phyloP scores from a whole-genome alignment of 2,329 filamentous ascomycete genomes.

The Aureobasidium sp. region DNA sequence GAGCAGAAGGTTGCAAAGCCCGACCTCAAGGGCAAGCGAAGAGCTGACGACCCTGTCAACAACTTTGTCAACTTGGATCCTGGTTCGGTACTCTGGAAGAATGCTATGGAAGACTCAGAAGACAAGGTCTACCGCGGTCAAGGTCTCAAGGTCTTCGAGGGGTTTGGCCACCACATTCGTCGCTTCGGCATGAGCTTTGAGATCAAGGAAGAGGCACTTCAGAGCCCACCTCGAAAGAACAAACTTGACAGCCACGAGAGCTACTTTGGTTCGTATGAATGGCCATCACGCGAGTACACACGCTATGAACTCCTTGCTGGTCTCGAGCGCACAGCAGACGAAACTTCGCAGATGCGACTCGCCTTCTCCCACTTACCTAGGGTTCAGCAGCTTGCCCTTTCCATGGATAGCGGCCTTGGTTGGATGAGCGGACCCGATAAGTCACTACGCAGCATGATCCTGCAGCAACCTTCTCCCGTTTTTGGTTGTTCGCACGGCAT shows the following conservation, averaged over 20 bases:
- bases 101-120: slow-evolving; percentile 28
- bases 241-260: slow-evolving; percentile 46
- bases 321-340: slow-evolving; percentile 56
- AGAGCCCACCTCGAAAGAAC: slow-evolving; percentile 47
- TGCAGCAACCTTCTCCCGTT: slow-evolving; percentile 34
- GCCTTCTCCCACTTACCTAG: slow-evolving; percentile 49
- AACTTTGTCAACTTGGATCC: slow-evolving; percentile 18
- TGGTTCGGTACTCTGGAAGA: slow-evolving; percentile 31
- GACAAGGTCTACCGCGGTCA: slow-evolving; percentile 45
- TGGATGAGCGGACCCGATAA: slow-evolving; percentile 57
- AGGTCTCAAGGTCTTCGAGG: slow-evolving; percentile 53
- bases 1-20: slow-evolving; percentile 25
- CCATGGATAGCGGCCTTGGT: slow-evolving; percentile 58
- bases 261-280: slow-evolving; percentile 58
- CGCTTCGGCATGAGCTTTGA: slow-evolving; percentile 62
- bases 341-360: slow-evolving; percentile 51
- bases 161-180: slow-evolving; percentile 52
- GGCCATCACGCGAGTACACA: slow-evolving; percentile 52
- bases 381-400: slow-evolving; percentile 57
- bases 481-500: slow-evolving; percentile 36
- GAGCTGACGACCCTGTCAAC: slow-evolving; percentile 14
- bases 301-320: slow-evolving; percentile 52
- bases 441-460: slow-evolving; percentile 39
- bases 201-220: slow-evolving; percentile 46
- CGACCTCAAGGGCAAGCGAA: slow-evolving; percentile 29